Base-by-base conservation (phyloP, 1,139 yeast species). In the Blastobotrys ciferrii region DNA sequence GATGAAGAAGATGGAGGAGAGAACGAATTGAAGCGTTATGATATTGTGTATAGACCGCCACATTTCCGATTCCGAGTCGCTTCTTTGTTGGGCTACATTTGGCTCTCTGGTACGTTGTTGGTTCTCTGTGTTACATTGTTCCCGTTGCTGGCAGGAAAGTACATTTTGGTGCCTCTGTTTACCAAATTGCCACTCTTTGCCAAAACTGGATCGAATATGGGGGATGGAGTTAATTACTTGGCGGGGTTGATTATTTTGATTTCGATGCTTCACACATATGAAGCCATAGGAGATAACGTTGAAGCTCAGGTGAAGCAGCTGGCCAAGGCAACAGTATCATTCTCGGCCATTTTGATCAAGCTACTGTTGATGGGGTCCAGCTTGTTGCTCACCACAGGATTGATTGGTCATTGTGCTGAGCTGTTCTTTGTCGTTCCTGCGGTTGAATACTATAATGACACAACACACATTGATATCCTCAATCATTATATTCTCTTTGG, bases 21-120 rank as follows among this genome's bases (percentile, higher is more conserved):
- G 38, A 66, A 64, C 31, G 69, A 63, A 40, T 80, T 81, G 41
- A 80, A 81, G 51, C 74, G 79, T 1, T 87, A 91, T 63, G 73
- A 80, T 1, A 78, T 91, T 30, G 97, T 91, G 1, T 92, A 91
- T 67, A 74, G 89, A 47, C 98, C 98, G 2, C 96, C 96, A 1
- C 59, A 75, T 50, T 87, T 92, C 65, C 75, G 80, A 47, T 43
- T 64, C 12, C 74, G 96, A 47, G 75, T 89, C 43, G 71, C 77
- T 36, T 68, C 66, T 0, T 68, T 92, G 43, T 71, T 89, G 41
- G 63, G 72, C 1, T 68, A 78, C 64, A 71, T 89, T 28, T 89
- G 97, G 95, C 60, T 78, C 1, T 84, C 82, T 63, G 82, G 95
- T 0, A 75, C 81, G 1, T 46, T 80, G 0, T 65, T 84, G 3